Percentiles rank a stretch among this genome's conserved stretches.
Conservation (phyloP, 768 basidiomycete species). For the Trametes meyenii region DNA sequence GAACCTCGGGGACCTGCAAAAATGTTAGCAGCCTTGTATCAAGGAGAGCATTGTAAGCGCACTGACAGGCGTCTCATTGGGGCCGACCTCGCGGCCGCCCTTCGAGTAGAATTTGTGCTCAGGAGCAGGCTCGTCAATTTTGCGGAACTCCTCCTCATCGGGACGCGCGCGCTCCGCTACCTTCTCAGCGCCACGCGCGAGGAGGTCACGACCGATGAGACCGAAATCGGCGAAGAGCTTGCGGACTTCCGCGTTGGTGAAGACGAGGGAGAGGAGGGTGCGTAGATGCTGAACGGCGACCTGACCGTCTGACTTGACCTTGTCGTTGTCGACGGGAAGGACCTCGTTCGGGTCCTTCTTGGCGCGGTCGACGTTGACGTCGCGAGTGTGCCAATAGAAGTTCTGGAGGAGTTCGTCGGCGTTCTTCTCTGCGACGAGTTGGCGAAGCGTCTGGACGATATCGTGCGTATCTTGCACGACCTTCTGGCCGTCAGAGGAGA, state of each 20-base stretch:
- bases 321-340: slow-evolving; percentile 53
- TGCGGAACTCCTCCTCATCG: slow-evolving; percentile 54
- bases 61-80: slow-evolving; percentile 49
- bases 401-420: slow-evolving; percentile 91
- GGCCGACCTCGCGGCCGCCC: slow-evolving; percentile 44
- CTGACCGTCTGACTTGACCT: slow-evolving; percentile 28
- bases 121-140: slow-evolving; percentile 71
- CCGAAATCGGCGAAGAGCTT: slow-evolving; percentile 84
- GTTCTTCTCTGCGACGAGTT: slow-evolving; percentile 81
- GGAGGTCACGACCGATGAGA: slow-evolving; percentile 80
- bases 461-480: slow-evolving; percentile 76
- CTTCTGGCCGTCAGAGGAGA: slow-evolving; percentile 76
- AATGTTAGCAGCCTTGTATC: neutral
- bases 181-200: slow-evolving; percentile 67
- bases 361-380: slow-evolving; percentile 46
- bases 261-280: slow-evolving; percentile 83
- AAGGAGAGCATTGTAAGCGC: neutral
- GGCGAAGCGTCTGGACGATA: slow-evolving; percentile 72
- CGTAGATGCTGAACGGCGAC: slow-evolving; percentile 83
- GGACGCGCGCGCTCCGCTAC: slow-evolving; percentile 73
- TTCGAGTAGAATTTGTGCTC: slow-evolving; percentile 62
- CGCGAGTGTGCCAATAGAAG: slow-evolving; percentile 80
- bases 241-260: slow-evolving; percentile 92
- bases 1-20: slow-evolving; percentile 39
- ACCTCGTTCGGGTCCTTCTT: slow-evolving; percentile 46